Percentiles rank a stretch among this genome's conserved stretches.
Conservation (phyloP, 179 eudicot genomes). For the Gypsophila paniculata region DNA sequence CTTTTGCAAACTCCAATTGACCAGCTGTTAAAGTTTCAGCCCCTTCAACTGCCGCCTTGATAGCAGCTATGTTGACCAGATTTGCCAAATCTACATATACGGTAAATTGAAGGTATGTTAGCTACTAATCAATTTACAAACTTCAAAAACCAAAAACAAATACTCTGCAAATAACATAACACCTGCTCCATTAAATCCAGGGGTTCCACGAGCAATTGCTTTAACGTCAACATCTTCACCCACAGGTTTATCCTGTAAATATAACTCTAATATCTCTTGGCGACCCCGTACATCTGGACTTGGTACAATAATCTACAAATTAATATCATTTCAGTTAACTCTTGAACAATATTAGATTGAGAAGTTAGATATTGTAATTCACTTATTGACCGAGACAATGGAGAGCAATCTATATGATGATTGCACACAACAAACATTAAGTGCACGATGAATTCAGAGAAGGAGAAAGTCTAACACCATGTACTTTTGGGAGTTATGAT, state of each 20-base stretch:
- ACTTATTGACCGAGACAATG: neutral
- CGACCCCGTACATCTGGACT: conserved; percentile 97
- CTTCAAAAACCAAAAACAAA: neutral
- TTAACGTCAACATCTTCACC: conserved; percentile 76
- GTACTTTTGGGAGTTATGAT: too few species aligned
- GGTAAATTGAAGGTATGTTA: conserved; percentile 11
- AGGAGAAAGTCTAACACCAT: too few species aligned
- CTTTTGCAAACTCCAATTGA: conserved; percentile 92
- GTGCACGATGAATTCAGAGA: neutral
- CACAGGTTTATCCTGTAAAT: conserved; percentile 82
- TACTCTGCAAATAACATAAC: conserved; percentile 2
- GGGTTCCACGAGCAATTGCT: conserved; percentile 95
- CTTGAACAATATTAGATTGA: neutral
- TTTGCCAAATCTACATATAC: conserved; percentile 73
- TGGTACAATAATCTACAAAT: conserved; percentile 71
- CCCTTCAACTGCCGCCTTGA: conserved; percentile 94
- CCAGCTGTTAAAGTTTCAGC: conserved; percentile 63
- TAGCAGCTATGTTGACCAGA: conserved; percentile 94
- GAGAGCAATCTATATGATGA: too few species aligned
- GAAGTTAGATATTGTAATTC: neutral
- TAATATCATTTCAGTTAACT: conserved; percentile 10
- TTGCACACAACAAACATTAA: neutral
- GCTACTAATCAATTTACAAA: neutral
- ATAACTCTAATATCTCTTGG: conserved; percentile 83
- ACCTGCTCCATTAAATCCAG: conserved; percentile 99